Base-by-base conservation (phyloP, 2,329 filamentous ascomycete genomes). In the Verticillium nonalfalfae region DNA sequence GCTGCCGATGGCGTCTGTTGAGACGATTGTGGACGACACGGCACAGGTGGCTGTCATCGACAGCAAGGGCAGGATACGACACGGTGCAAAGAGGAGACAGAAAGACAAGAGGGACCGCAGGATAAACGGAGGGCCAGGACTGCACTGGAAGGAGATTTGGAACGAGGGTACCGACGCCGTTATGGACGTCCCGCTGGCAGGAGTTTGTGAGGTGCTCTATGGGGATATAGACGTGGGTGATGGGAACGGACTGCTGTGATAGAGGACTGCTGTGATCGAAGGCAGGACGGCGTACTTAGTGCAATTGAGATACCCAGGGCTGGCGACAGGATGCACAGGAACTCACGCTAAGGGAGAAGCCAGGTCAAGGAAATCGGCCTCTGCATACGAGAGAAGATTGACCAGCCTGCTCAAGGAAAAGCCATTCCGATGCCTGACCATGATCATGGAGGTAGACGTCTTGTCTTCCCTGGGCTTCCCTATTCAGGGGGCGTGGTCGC, bases 101-200 rank as follows among this genome's bases (percentile, higher is more conserved):
- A 62, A 35, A 31, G 62, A 65, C 7, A 73, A 71, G 68, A 70
- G 74, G 62, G 74, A 75, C 71, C 69, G 73, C 68, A 69, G 76
- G 67, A 66, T 72, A 59, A 68, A 73, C 38, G 73, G 73, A 50
- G 70, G 70, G 35, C 78, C 76, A 40, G 68, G 65, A 61, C 68
- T 83, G 66, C 84, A 92, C 70, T 98, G 95, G 94, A 87, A 83
- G 70, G 83, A 81, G 62, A 82, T 96, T 18, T 99, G 95, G 95
- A 93, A 87, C 70, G 88, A 91, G 68, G 93, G 95, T 18, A 99
- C 95, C 0, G 95, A 99, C 80, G 95, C 93, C 1, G 95, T 98
- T 7, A 90, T 99, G 90, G 95, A 99, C 77, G 89, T 99, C 57
- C 95, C 95, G 7, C 84, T 98, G 66, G 93, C 93, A 10, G 95